Conservation (phyloP, 1,139 yeast genomes). For the Debaryomyces subglobosus region DNA sequence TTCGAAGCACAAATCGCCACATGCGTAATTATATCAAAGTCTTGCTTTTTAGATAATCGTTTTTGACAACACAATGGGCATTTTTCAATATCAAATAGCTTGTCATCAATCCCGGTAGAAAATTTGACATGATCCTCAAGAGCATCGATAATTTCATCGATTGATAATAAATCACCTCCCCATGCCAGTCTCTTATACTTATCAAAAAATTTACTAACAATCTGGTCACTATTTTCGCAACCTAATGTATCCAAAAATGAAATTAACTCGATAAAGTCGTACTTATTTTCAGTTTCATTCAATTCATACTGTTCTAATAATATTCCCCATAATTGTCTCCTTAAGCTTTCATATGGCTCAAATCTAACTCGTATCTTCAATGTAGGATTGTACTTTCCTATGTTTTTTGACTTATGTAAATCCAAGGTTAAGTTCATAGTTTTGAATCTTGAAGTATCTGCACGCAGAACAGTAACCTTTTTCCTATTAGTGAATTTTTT, state of each 20-base stretch:
- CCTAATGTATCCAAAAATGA: conserved; percentile 67
- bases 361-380: conserved; percentile 65
- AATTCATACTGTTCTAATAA: conserved; percentile 55
- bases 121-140: conserved; percentile 41
- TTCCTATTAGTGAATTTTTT: conserved; percentile 33
- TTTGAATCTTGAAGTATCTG: conserved; percentile 47
- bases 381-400: conserved; percentile 52
- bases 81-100: conserved; percentile 58
- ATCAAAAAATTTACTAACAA: conserved; percentile 49
- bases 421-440: conserved; percentile 45
- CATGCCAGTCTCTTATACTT: conserved; percentile 46
- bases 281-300: conserved; percentile 34
- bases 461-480: conserved; percentile 29
- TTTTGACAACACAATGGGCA: conserved; percentile 81
- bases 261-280: conserved; percentile 58
- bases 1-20: conserved; percentile 84
- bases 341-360: conserved; percentile 65
- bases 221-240: conserved; percentile 53
- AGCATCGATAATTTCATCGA: conserved; percentile 61
- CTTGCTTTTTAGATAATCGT: conserved; percentile 56
- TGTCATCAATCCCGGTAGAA: conserved; percentile 24
- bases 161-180: conserved; percentile 59
- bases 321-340: conserved; percentile 72
- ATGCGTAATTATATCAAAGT: conserved; percentile 77
- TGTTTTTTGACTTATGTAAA: conserved; percentile 35